Evolutionary conservation across 1,139 yeast species (phyloP).

Genomic region (Wickerhamomyces sp.): DNA sequence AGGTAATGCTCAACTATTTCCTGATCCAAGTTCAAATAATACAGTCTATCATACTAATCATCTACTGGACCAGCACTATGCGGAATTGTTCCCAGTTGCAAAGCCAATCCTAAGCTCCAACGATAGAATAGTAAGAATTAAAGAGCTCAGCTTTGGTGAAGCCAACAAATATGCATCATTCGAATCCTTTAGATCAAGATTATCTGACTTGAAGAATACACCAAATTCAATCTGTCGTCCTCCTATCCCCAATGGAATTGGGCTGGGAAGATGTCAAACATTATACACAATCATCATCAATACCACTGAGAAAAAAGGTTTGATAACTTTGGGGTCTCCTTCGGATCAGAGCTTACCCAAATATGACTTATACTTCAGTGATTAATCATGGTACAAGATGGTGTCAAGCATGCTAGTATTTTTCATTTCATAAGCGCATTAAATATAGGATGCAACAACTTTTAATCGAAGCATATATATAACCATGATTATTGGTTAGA

Average conservation of each 20-base stretch:
- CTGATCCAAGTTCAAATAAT: slow-evolving; percentile 8
- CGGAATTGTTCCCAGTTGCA: slow-evolving; percentile 4
- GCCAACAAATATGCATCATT: slow-evolving; percentile 6
- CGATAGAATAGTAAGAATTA: slow-evolving; percentile 13
- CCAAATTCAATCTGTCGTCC: slow-evolving; percentile 13
- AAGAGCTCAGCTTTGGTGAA: slow-evolving; percentile 6
- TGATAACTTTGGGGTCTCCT: slow-evolving; percentile 15
- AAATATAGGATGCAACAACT: not conserved
- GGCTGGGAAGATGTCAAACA: slow-evolving; percentile 12
- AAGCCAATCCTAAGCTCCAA: slow-evolving; percentile 12
- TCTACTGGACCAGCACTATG: slow-evolving; percentile 8
- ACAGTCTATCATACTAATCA: slow-evolving; percentile 21
- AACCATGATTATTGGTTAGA: not conserved
- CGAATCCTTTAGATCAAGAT: slow-evolving; percentile 9
- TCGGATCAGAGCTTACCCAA: slow-evolving; percentile 8
- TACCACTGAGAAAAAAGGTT: slow-evolving; percentile 9
- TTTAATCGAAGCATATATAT: not conserved
- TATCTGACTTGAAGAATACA: slow-evolving; percentile 11
- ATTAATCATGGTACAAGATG: not conserved
- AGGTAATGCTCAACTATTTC: slow-evolving; percentile 8
- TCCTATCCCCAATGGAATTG: slow-evolving; percentile 8
- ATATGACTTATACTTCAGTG: slow-evolving; percentile 11
- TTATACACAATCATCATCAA: slow-evolving; percentile 18
- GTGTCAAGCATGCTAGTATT: too few relatives aligned
- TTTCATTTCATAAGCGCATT: not conserved